These are phyloP conservation scores for Stagonosporopsis vannaccii DNA, from an alignment of 2,329 filamentous ascomycete species.

Conservation along the genomic window DNA sequence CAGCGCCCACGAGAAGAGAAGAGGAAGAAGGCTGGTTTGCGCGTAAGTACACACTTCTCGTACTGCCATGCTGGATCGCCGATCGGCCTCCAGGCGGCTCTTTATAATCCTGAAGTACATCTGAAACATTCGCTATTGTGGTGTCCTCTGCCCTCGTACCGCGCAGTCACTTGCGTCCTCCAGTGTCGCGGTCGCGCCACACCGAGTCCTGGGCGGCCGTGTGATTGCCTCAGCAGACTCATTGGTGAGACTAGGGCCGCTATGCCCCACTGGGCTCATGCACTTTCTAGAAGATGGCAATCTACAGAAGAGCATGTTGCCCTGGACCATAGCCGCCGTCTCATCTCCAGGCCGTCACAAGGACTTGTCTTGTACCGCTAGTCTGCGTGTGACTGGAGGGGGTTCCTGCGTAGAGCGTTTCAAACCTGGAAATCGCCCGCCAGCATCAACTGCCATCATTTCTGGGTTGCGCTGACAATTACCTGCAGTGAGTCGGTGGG, in stretches of 20 bases:
- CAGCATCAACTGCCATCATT: conserved; percentile 32
- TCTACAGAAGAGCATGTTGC: conserved; percentile 28
- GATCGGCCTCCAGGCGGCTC: conserved; percentile 7
- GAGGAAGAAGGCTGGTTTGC: conserved; percentile 97
- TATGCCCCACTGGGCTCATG: conserved; percentile 26
- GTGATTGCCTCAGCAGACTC: conserved; percentile 38
- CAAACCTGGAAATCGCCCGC: conserved; percentile 47
- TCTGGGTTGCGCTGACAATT: conserved; percentile 42
- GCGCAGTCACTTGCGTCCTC: conserved; percentile 14
- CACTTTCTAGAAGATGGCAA: conserved; percentile 29
- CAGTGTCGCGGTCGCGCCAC: conserved; percentile 20
- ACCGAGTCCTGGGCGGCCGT: conserved; percentile 26
- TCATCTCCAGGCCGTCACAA: conserved; percentile 35
- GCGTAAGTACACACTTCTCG: conserved; percentile 69
- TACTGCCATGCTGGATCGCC: conserved; percentile 29
- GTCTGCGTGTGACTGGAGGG: conserved; percentile 45
- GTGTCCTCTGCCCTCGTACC: conserved; percentile 23
- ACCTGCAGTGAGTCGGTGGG: conserved; percentile 89
- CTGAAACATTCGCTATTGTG: conserved; percentile 18
- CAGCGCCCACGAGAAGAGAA: conserved; percentile 82
- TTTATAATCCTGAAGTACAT: conserved; percentile 20
- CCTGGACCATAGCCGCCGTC: conserved; percentile 13
- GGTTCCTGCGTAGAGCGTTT: conserved; percentile 53
- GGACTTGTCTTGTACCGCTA: conserved; percentile 36
- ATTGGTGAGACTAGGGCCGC: conserved; percentile 35